A percentile compares a stretch with the other conserved stretches of the same genome.
These are phyloP conservation scores for Ceratorhiza oryzae-sativae DNA, from an alignment of 1,284 basidiomycete genomes.

Conservation along the genomic window DNA sequence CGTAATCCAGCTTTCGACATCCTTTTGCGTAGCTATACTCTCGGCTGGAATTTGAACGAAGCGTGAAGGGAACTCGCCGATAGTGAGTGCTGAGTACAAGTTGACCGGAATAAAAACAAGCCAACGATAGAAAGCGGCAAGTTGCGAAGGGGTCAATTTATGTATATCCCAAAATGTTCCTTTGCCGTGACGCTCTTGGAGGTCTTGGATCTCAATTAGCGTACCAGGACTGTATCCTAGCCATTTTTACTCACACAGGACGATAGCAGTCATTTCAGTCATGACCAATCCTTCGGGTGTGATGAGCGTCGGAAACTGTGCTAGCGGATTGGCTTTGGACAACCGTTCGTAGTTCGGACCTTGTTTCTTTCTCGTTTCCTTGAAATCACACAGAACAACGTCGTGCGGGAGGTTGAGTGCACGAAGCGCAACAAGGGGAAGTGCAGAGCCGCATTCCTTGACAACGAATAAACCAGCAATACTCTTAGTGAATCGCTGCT, in stretches of 20 bases:
- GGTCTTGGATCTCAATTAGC: constrained; percentile 24
- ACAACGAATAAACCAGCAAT: neutral
- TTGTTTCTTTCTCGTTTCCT: constrained; percentile 30
- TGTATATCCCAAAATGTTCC: constrained; percentile 37
- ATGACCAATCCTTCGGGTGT: constrained; percentile 41
- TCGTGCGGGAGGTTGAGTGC: constrained; percentile 40
- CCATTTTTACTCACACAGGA: constrained; percentile 38
- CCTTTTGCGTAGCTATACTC: constrained; percentile 2
- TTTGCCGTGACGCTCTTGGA: constrained; percentile 38
- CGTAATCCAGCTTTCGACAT: constrained; percentile 35
- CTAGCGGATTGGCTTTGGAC: constrained; percentile 39
- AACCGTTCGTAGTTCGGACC: constrained; percentile 38
- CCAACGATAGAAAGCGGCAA: constrained; percentile 42
- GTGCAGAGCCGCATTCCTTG: constrained; percentile 9
- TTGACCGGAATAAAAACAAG: constrained; percentile 41
- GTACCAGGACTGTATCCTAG: neutral
- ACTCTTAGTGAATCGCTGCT: neutral
- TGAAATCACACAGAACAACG: constrained; percentile 36
- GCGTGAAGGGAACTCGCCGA: constrained; percentile 37
- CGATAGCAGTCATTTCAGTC: constrained; percentile 42
- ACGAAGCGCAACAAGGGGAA: constrained; percentile 24
- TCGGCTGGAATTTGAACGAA: constrained; percentile 35
- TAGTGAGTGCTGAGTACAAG: constrained; percentile 39
- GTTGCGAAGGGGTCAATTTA: constrained; percentile 36
- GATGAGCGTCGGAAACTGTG: constrained; percentile 42